Evolutionary conservation across 73 alveolate genomes (phyloP).

Genomic region (Tetrahymena borealis): DNA sequence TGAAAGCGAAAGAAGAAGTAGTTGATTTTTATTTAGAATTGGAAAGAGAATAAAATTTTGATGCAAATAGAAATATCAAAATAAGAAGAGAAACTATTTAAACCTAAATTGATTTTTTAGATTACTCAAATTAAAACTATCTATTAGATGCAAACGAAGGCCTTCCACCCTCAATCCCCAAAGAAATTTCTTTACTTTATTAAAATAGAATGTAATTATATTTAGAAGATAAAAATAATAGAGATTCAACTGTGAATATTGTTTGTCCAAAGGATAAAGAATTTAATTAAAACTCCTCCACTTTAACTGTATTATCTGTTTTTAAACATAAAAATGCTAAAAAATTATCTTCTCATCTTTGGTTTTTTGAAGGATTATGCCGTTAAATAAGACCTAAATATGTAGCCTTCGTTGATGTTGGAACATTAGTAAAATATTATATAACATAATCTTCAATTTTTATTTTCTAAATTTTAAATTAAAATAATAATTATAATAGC

Average conservation of each 20-base stretch:
- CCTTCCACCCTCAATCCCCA: neutral
- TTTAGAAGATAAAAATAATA: neutral
- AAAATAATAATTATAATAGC: neutral
- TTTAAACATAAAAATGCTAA: slow-evolving; percentile 27
- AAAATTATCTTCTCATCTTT: slow-evolving; percentile 32
- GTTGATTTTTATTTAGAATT: neutral
- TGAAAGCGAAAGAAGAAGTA: neutral
- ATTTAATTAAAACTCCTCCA: neutral
- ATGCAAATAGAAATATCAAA: neutral
- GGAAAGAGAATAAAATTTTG: neutral
- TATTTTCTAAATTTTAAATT: neutral
- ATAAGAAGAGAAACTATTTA: neutral
- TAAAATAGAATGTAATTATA: neutral
- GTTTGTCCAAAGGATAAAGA: neutral
- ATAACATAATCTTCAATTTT: neutral
- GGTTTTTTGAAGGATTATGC: slow-evolving; percentile 47
- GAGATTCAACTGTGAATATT: neutral
- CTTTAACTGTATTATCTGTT: slow-evolving; percentile 22
- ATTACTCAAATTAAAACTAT: neutral
- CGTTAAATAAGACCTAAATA: slow-evolving; percentile 22
- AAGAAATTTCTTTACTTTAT: neutral
- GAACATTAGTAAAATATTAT: slow-evolving; percentile 9
- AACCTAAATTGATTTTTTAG: neutral
- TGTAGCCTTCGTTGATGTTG: slow-evolving; percentile 22
- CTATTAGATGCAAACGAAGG: neutral